Evolutionary conservation across 345 rosid genomes (phyloP), one percentile per base, ranked within the genome.

Genomic region (Moricandia arvensis): DNA sequence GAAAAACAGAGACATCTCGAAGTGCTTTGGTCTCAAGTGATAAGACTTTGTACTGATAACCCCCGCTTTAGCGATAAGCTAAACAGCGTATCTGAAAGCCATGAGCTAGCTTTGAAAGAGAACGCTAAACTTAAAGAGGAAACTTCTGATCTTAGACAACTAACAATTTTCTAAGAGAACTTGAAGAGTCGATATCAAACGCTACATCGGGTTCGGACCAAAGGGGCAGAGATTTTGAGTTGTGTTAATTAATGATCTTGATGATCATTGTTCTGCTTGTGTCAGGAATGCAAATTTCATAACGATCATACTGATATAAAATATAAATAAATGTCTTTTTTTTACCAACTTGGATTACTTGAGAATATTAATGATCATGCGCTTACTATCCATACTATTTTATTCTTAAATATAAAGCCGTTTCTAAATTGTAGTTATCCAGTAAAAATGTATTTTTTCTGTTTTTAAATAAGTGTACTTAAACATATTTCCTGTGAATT

Each of bases 181-280:
- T 47, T 47, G 54, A 47, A 47, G 54, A 47, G 78, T 88, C 54
- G 54, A 47, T 47, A 71, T 87, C 76, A 75, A 75, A 77, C 63
- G 37, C 77, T 37, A 66, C 68, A 76, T 71, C 76, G 17, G 71
- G 71, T 63, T 65, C 71, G 27, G 51, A 66, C 71, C 61, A 65
- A 35, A 71, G 2, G 6, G 21, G 57, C 11, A 64, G 61, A 58
- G 66, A 55, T 58, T 77, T 65, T 71, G 24, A 37, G 72, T 59
- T 71, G 26, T 77, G 33, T 47, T 77, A n/a, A n/a, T n/a, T n/a
- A n/a, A n/a, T n/a, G 63, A 71, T 70, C 64, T 58, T 21, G 55
- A 49, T 64, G 55, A 49, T 64, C 43, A 45, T 69, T 41, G 16
- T 47, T 54, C 29, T 55, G 59, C 53, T 70, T 63, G 11, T 63